Conservation (phyloP, 148 eudicot genomes). For the Camellia sinensis region DNA sequence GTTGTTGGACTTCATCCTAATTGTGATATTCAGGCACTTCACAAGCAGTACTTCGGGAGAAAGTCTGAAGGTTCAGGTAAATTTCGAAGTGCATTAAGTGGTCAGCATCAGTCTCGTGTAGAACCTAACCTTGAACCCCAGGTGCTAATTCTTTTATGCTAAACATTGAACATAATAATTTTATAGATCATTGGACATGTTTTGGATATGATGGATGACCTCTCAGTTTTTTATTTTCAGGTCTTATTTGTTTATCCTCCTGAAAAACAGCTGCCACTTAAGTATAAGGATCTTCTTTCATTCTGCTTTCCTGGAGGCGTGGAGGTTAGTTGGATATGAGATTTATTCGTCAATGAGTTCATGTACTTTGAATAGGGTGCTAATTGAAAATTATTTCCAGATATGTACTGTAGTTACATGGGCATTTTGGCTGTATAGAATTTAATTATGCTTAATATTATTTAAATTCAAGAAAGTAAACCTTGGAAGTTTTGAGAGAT, state of each 20-base stretch:
- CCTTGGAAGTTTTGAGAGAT: too few species aligned
- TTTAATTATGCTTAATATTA: too few species aligned
- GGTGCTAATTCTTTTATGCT: slow-evolving; percentile 38
- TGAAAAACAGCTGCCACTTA: slow-evolving; percentile 77
- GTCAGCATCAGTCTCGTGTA: slow-evolving; percentile 66
- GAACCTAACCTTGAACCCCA: slow-evolving; percentile 92
- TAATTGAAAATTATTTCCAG: neutral
- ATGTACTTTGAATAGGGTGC: too few species aligned
- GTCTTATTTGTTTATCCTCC: slow-evolving; percentile 95
- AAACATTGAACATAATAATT: slow-evolving; percentile 8
- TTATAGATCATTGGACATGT: slow-evolving; percentile 1
- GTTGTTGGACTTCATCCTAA: slow-evolving; percentile 93
- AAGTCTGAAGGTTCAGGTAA: slow-evolving; percentile 80
- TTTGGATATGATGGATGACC: slow-evolving; percentile 12
- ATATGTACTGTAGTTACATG: neutral
- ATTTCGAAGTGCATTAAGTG: slow-evolving; percentile 67
- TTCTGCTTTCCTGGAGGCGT: slow-evolving; percentile 98
- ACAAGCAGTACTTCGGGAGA: slow-evolving; percentile 53
- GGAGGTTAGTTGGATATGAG: slow-evolving; percentile 54
- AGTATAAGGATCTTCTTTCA: slow-evolving; percentile 88
- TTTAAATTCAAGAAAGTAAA: too few species aligned
- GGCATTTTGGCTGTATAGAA: neutral
- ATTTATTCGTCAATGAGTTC: neutral
- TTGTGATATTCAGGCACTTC: slow-evolving; percentile 75
- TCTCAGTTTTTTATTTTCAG: slow-evolving; percentile 41